These are phyloP conservation scores for Sugiyamaella xylanicola DNA, from an alignment of 1,139 yeast genomes.

Conservation along the genomic window DNA sequence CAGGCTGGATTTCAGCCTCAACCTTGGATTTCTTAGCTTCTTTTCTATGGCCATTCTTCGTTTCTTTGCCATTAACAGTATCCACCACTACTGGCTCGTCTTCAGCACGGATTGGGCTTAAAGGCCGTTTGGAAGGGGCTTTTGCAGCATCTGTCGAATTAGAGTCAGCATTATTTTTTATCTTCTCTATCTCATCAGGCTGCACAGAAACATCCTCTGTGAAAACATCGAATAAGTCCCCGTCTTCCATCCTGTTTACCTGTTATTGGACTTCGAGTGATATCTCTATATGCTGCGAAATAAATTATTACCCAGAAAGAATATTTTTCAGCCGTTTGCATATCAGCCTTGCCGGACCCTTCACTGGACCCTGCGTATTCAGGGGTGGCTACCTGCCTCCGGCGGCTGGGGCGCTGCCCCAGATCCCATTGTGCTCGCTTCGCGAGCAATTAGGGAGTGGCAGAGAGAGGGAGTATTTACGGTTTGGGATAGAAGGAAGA, in stretches of 20 bases:
- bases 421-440: not conserved
- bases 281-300: too few relatives aligned
- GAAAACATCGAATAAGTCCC: constrained; percentile 25
- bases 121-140: constrained; percentile 2
- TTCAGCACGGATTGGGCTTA: constrained; percentile 3
- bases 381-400: not conserved
- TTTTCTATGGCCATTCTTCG: constrained; percentile 4
- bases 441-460: not conserved
- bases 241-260: constrained; percentile 12
- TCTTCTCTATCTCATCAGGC: constrained; percentile 1
- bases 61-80: not conserved
- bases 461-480: too few relatives aligned
- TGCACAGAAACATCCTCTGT: constrained; percentile 19
- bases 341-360: not conserved
- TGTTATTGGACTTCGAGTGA: not conserved
- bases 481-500: too few relatives aligned
- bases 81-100: not conserved
- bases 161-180: not conserved
- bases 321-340: constrained; percentile 6
- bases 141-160: not conserved
- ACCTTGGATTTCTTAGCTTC: constrained; percentile 14
- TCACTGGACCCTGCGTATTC: not conserved
- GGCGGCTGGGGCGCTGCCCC: not conserved
- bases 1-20: constrained; percentile 48
- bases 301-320: not conserved